Evolutionary conservation across 352 stramenopile species (phyloP), one percentile per base, ranked within the genome.

Genomic region (Phytopythium aichiense): DNA sequence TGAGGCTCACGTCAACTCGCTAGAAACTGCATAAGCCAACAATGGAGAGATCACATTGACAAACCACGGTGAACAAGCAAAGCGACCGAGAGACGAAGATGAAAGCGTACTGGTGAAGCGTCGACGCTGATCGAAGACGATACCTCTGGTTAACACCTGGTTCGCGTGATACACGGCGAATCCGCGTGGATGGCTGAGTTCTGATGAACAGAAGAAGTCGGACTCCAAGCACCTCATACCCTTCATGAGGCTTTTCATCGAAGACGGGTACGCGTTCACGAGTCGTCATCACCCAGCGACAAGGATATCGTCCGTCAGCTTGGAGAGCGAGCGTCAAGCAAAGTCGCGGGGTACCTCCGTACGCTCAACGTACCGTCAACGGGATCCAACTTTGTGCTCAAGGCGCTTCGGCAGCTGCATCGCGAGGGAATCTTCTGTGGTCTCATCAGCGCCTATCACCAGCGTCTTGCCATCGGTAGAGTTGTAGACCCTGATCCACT

Each of bases 201-300:
- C 1, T 13, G 54, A 65, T 20, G 52, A 65, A 9, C 61, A 65
- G 18, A 72, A 72, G 62, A 69, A 67, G 30, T 67, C 58, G 0
- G 66, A 73, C 6, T 61, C 38, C 4, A 59, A 60, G 46, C 31
- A 54, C 20, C 20, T 65, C 30, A 58, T 69, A 4, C 55, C 62
- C 15, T 64, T 64, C 46, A 69, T 66, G 50, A 66, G 66, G 50
- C 23, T 67, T 0, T 69, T 66, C 35, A 22, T 72, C 16, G 49
- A 61, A 16, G 61, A 43, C 12, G 61, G 65, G 3, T 68, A 65
- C 45, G n/a, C n/a, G 28, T 54, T 72, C n/a, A n/a, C 9, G 45
- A 40, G 15, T 33, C 46, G 52, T 28, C 22, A 16, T 58, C 52
- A 12, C 33, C 52, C 30, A n/a, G 33, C 33, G 48, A 46, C 52